A percentile compares a stretch with the other conserved stretches of the same genome.
phyloP scores from a whole-genome alignment of 1,139 yeast genomes.

The Yamadazyma siamensis region DNA sequence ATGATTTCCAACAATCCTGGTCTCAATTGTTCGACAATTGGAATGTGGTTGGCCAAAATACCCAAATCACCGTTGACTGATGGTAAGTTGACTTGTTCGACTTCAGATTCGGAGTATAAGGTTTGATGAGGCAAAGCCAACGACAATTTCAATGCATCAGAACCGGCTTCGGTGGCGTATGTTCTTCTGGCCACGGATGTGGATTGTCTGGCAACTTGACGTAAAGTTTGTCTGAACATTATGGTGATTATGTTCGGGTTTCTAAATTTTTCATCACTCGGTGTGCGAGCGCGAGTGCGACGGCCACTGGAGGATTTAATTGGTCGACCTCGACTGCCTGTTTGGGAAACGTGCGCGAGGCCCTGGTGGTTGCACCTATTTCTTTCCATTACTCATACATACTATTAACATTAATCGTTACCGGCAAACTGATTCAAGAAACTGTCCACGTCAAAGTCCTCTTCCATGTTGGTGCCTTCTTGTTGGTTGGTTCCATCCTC shows the following conservation, averaged over 20 bases:
- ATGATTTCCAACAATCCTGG: constrained; percentile 95
- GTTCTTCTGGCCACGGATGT: constrained; percentile 67
- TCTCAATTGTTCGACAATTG: constrained; percentile 92
- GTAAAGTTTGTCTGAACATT: constrained; percentile 70
- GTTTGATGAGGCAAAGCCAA: constrained; percentile 88
- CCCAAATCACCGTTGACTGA: constrained; percentile 96
- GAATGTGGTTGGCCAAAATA: constrained; percentile 96
- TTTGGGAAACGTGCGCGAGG: constrained; percentile 18
- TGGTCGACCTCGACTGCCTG: constrained; percentile 25
- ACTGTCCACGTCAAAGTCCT: constrained; percentile 47
- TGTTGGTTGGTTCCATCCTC: constrained; percentile 13
- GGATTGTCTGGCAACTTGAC: constrained; percentile 65
- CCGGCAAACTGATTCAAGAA: constrained; percentile 46
- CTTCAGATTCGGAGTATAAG: constrained; percentile 49
- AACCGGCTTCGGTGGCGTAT: constrained; percentile 81
- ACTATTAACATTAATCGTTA: constrained; percentile 16
- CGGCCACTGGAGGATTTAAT: constrained; percentile 4
- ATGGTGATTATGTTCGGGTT: constrained; percentile 16
- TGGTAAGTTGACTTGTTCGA: constrained; percentile 92
- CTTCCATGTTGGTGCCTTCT: constrained; percentile 20
- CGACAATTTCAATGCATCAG: constrained; percentile 82
- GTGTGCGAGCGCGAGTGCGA: constrained; percentile 5
- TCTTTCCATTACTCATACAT: constrained; percentile 1
- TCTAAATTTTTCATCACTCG: constrained; percentile 7
- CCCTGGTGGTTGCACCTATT: no score